These are phyloP conservation scores for Aristolochia contorta DNA, from an alignment of 164 flowering plant genomes.

Conservation along the genomic window DNA sequence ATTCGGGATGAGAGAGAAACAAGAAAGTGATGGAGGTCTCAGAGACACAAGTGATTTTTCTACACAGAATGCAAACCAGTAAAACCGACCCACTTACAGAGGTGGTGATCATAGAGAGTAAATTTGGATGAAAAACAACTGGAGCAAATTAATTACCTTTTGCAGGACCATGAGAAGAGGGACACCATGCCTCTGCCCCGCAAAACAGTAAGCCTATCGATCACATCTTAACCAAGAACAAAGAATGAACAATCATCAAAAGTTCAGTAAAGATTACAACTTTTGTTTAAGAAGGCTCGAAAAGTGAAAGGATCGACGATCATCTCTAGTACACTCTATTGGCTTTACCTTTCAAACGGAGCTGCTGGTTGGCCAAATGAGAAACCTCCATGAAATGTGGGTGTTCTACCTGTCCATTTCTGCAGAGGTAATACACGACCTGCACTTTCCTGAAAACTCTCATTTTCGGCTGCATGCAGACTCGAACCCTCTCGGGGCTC, in stretches of 20 bases:
- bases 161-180: constrained; percentile 89
- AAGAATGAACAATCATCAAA: constrained; percentile 1
- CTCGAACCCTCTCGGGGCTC: constrained; percentile 34
- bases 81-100: too few relatives aligned
- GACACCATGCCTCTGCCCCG: constrained; percentile 88
- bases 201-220: constrained; percentile 50
- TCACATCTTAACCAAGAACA: constrained; percentile 37
- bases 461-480: constrained; percentile 11
- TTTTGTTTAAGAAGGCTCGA: background rate
- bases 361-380: constrained; percentile 15
- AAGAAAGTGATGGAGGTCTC: too few relatives aligned
- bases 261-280: background rate
- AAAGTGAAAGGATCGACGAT: background rate
- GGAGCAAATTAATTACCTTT: constrained; percentile 42
- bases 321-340: too few relatives aligned
- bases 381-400: constrained; percentile 72
- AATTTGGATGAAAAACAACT: background rate
- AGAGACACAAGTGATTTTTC: too few relatives aligned
- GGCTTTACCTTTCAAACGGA: constrained; percentile 17
- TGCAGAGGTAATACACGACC: constrained; percentile 45
- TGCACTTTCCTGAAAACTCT: constrained; percentile 35
- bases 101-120: too few relatives aligned
- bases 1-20: background rate
- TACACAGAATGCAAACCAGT: too few relatives aligned
- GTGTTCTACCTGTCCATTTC: constrained; percentile 65